Evolutionary conservation across 139 green algal genomes (phyloP).

Genomic region (Trebouxia sp.): DNA sequence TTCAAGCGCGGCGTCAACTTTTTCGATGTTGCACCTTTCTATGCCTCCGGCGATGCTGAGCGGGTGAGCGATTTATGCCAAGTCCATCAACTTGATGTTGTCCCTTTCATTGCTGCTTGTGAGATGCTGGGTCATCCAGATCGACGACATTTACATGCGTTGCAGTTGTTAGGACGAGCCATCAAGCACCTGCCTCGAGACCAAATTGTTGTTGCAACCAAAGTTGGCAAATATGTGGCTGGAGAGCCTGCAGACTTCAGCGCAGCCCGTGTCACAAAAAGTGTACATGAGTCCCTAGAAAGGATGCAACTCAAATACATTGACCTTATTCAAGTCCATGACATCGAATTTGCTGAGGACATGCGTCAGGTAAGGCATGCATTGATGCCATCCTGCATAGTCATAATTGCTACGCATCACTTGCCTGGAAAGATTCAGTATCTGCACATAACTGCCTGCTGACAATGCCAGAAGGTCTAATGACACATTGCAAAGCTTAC

Average conservation of each 20-base stretch:
- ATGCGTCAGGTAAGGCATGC: slow-evolving; percentile 70
- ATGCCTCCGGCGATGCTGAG: slow-evolving; percentile 83
- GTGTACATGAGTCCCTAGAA: slow-evolving; percentile 75
- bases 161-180: slow-evolving; percentile 73
- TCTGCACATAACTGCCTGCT: not conserved
- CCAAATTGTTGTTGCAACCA: slow-evolving; percentile 87
- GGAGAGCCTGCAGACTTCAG: slow-evolving; percentile 48
- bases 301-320: slow-evolving; percentile 81
- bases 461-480: not conserved
- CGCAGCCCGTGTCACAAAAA: slow-evolving; percentile 65
- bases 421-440: not conserved
- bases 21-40: slow-evolving; percentile 96
- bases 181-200: slow-evolving; percentile 79
- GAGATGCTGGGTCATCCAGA: not conserved
- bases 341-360: slow-evolving; percentile 89
- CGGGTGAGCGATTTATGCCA: slow-evolving; percentile 53
- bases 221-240: slow-evolving; percentile 84
- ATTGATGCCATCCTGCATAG: no score
- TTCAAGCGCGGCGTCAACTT: slow-evolving; percentile 90
- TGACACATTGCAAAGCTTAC: not conserved
- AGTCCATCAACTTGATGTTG: no score
- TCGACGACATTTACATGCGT: not conserved
- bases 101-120: no score
- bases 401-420: no score
- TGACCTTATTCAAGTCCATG: slow-evolving; percentile 91